Evolutionary conservation across 371 early-diverging fungal species (phyloP).

Genomic region (Saksenaea vasiformis): DNA sequence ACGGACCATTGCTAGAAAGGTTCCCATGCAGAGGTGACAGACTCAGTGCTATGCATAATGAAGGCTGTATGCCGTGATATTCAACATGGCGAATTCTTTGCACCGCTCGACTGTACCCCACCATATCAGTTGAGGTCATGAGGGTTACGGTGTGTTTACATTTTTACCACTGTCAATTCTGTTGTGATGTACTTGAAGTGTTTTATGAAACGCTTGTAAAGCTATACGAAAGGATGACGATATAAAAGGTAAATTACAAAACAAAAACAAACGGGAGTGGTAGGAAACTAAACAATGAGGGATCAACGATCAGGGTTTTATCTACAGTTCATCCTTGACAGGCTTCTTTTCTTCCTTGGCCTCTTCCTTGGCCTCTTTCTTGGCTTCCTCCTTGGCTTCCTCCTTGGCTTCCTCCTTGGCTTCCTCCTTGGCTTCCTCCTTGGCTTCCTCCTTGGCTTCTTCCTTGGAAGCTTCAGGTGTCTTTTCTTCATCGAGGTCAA

Average conservation of each 20-base stretch:
- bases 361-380: constrained; percentile 25
- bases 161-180: neutral
- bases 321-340: constrained; percentile 55
- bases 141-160: too few species aligned
- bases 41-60: too few species aligned
- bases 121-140: too few species aligned
- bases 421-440: constrained; percentile 4
- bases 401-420: too few species aligned
- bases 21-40: too few species aligned
- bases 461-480: constrained; percentile 14
- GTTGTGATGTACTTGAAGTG: neutral
- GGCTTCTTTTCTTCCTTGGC: constrained; percentile 30
- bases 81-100: too few species aligned
- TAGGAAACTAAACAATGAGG: neutral
- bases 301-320: constrained; percentile 5
- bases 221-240: neutral
- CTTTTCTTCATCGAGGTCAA: constrained; percentile 30
- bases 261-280: neutral
- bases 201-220: neutral
- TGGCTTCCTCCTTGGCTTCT: constrained; percentile 1
- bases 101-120: too few species aligned
- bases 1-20: too few species aligned
- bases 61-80: too few species aligned
- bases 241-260: constrained; percentile 5
- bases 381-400: constrained; percentile 23